Evolutionary conservation across 2,329 filamentous ascomycete species (phyloP).

Genomic region (Penicillium sclerotigenum): DNA sequence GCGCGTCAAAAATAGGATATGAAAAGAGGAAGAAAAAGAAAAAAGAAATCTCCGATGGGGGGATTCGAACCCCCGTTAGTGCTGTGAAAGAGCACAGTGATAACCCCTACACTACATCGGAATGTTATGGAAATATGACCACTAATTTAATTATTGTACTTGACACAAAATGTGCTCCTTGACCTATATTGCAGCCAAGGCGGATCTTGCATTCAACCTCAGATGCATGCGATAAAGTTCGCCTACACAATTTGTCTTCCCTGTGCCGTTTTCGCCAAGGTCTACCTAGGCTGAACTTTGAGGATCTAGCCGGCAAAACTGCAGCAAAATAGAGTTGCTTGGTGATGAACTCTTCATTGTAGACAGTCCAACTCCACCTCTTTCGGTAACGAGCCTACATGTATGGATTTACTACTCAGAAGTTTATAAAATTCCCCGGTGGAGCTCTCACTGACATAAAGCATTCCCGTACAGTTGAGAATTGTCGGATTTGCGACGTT

Average conservation of each 20-base stretch:
- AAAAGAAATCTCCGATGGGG: background rate
- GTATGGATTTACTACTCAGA: too few relatives aligned
- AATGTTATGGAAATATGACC: too few relatives aligned
- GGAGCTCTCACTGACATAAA: too few relatives aligned
- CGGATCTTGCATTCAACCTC: background rate
- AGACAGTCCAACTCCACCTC: too few relatives aligned
- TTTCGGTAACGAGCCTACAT: too few relatives aligned
- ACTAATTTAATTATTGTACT: background rate
- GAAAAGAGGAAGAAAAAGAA: background rate
- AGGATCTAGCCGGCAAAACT: too few relatives aligned
- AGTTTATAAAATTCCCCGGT: too few relatives aligned
- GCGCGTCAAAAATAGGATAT: background rate
- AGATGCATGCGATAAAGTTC: background rate
- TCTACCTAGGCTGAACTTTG: background rate
- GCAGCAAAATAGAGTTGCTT: too few relatives aligned
- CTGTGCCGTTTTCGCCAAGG: background rate
- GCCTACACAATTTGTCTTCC: background rate
- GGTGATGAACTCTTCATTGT: too few relatives aligned
- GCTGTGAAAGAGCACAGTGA: slow-evolving; percentile 9
- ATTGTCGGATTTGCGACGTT: slow-evolving; percentile 19
- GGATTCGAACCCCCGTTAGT: slow-evolving; percentile 8
- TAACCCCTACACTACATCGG: slow-evolving; percentile 9
- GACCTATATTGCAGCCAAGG: too few relatives aligned
- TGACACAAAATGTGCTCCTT: too few relatives aligned
- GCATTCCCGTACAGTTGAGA: too few relatives aligned